These are phyloP conservation scores for Phytophthora palmivora DNA, from an alignment of 352 stramenopile genomes.

Conservation along the genomic window DNA sequence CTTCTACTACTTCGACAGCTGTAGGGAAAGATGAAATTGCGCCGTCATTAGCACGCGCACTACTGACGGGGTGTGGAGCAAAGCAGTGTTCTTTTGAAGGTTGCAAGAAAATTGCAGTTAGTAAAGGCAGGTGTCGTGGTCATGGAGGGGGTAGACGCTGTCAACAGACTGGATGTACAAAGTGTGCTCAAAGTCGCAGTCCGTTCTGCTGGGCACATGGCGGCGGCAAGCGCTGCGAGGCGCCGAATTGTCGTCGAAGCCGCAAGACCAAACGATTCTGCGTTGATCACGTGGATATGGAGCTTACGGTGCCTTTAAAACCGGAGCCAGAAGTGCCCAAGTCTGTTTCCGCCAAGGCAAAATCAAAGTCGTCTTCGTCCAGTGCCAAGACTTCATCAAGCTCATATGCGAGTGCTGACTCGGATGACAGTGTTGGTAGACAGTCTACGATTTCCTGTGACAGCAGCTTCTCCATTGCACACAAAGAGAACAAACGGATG, in stretches of 20 bases:
- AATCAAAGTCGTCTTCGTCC: constrained; percentile 9
- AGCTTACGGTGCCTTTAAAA: constrained; percentile 44
- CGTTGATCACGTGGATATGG: constrained; percentile 79
- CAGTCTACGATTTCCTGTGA: constrained; percentile 44
- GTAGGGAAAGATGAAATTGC: constrained; percentile 43
- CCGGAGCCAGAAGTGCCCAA: constrained; percentile 13
- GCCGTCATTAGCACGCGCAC: constrained; percentile 45
- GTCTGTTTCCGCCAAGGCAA: constrained; percentile 3
- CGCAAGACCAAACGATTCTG: constrained; percentile 84
- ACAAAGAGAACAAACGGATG: constrained; percentile 39
- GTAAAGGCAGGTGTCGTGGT: constrained; percentile 73
- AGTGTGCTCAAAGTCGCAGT: constrained; percentile 79
- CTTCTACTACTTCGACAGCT: constrained; percentile 6
- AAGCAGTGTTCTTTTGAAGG: constrained; percentile 74
- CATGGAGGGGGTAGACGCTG: constrained; percentile 76
- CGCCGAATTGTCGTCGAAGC: constrained; percentile 66
- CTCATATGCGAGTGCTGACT: constrained; percentile 43
- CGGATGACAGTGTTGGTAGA: constrained; percentile 57
- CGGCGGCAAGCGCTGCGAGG: constrained; percentile 76
- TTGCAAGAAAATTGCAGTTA: constrained; percentile 81
- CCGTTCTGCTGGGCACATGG: constrained; percentile 81
- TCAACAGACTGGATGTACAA: constrained; percentile 67
- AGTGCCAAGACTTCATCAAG: constrained; percentile 25
- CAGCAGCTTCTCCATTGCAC: constrained; percentile 34
- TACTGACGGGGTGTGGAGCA: constrained; percentile 60